phyloP scores from a whole-genome alignment of 768 basidiomycete genomes.

The Tephrocybe rancida region DNA sequence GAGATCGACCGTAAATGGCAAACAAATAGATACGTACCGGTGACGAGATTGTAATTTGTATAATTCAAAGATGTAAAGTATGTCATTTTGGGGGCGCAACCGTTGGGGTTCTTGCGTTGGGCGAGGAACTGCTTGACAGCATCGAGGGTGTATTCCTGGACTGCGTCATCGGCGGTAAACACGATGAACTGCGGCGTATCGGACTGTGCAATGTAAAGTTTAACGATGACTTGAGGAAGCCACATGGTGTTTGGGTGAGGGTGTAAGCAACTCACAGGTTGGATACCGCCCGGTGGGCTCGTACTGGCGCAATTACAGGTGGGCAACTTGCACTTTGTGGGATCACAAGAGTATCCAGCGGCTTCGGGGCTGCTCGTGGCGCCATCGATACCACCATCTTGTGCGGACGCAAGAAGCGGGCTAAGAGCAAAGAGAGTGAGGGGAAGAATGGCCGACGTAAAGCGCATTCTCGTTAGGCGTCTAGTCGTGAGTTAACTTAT shows the following conservation, averaged over 20 bases:
- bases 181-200: conserved; percentile 70
- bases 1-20: neutral
- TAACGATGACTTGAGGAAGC: neutral
- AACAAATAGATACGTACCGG: too few species aligned
- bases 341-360: conserved; percentile 73
- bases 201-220: conserved; percentile 33
- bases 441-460: conserved; percentile 16
- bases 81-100: conserved; percentile 75
- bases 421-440: conserved; percentile 28
- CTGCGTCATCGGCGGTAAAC: conserved; percentile 76
- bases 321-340: conserved; percentile 65
- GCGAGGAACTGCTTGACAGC: conserved; percentile 75
- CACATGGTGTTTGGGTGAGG: neutral
- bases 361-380: conserved; percentile 53
- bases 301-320: conserved; percentile 75
- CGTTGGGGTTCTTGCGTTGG: conserved; percentile 75
- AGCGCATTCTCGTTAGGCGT: conserved; percentile 15
- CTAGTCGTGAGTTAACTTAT: conserved; percentile 1
- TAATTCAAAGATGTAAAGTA: conserved; percentile 73
- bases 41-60: conserved; percentile 79
- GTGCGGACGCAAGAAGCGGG: conserved; percentile 40
- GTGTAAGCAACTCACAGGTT: conserved; percentile 47
- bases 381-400: conserved; percentile 58
- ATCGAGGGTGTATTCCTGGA: conserved; percentile 77
- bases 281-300: conserved; percentile 70